A percentile compares a stretch with the other conserved stretches of the same genome.
These are phyloP conservation scores for Dovyalis caffra DNA, from an alignment of 345 rosid species.

Conservation along the genomic window DNA sequence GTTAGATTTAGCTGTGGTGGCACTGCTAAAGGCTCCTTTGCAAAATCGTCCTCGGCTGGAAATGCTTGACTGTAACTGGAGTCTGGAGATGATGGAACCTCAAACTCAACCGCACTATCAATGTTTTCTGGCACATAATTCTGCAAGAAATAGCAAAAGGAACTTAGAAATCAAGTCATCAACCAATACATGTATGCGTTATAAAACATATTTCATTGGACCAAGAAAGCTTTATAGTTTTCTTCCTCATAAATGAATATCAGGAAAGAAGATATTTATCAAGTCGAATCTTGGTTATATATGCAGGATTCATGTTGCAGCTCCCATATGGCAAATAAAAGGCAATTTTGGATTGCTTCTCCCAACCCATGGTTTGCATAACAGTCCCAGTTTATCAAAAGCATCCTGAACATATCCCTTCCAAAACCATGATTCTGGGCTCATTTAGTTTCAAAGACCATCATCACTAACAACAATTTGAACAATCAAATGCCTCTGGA, in stretches of 20 bases:
- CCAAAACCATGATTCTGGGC: not conserved
- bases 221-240: not conserved
- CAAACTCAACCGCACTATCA: conserved; percentile 75
- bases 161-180: not conserved
- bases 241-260: not conserved
- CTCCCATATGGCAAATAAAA: not conserved
- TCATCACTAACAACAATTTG: not conserved
- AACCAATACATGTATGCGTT: too few species aligned
- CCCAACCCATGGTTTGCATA: not conserved
- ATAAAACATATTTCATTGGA: not conserved
- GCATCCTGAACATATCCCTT: not conserved
- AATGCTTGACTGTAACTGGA: conserved; percentile 60
- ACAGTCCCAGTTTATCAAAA: not conserved
- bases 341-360: not conserved
- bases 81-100: conserved; percentile 79
- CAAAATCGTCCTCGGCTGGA: conserved; percentile 66
- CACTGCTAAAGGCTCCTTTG: conserved; percentile 66
- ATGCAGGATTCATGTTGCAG: not conserved
- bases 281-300: not conserved
- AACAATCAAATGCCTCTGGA: not conserved
- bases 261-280: not conserved
- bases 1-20: conserved; percentile 78
- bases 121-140: conserved; percentile 69
- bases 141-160: conserved; percentile 37
- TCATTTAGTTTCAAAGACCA: not conserved